Conservation (phyloP, 177 flowering plant species). For the Vitis hybrid region DNA sequence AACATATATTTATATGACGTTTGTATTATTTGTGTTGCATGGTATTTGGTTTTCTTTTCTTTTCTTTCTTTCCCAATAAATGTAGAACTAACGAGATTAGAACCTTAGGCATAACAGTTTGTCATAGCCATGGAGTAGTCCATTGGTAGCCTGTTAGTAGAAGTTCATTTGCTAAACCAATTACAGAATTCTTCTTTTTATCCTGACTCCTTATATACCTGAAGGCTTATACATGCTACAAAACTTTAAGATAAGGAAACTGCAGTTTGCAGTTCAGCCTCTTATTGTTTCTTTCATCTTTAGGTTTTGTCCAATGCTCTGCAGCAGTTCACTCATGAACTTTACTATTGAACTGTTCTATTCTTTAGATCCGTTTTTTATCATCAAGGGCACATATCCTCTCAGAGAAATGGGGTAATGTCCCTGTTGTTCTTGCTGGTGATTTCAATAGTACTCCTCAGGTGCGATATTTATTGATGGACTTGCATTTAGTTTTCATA, state of each 20-base stretch:
- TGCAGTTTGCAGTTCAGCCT: neutral
- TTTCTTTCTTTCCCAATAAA: neutral
- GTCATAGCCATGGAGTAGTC: too few species aligned
- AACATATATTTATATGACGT: too few species aligned
- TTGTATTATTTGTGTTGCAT: too few species aligned
- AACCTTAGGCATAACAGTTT: too few species aligned
- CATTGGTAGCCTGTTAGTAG: too few species aligned
- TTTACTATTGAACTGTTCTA: neutral
- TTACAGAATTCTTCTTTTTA: too few species aligned
- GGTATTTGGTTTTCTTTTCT: neutral
- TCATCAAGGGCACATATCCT: constrained; percentile 45
- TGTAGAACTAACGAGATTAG: neutral
- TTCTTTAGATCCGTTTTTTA: constrained; percentile 43
- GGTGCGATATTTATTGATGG: constrained; percentile 25
- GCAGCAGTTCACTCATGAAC: neutral
- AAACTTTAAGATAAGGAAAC: neutral
- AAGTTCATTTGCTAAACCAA: too few species aligned
- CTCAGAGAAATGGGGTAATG: constrained; percentile 49
- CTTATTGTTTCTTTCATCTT: neutral
- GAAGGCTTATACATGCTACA: neutral
- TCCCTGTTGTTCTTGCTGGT: constrained; percentile 54
- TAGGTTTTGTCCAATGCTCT: neutral
- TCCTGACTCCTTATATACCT: neutral
- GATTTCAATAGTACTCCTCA: constrained; percentile 65
- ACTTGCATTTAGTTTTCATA: neutral